phyloP scores from a whole-genome alignment of 106 monocot species.

The Apostasia ramifera region DNA sequence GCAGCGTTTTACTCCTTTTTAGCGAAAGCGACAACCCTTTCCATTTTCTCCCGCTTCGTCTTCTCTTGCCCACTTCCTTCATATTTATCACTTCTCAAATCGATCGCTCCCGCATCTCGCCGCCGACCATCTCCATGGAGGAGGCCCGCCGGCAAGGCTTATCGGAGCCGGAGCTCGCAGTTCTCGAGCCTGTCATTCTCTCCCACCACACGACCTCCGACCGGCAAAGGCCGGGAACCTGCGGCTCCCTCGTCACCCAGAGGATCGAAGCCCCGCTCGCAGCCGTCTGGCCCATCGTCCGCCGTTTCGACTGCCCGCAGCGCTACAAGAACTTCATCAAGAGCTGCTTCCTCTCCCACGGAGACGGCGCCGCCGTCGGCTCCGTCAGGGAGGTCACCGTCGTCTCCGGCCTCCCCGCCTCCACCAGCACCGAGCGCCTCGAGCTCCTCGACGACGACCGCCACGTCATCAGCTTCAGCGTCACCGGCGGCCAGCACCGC shows the following conservation, averaged over 20 bases:
- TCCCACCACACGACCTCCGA: constrained; percentile 24
- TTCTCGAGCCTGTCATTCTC: constrained; percentile 19
- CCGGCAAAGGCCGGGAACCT: constrained; percentile 9
- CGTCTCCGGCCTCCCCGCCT: constrained; percentile 56
- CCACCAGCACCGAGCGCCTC: constrained; percentile 49
- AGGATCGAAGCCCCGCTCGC: constrained; percentile 43
- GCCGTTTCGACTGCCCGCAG: constrained; percentile 58
- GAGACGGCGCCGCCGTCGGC: constrained; percentile 18
- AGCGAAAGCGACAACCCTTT: too few species aligned
- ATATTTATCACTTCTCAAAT: too few species aligned
- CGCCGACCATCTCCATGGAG: too few species aligned
- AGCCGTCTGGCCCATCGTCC: constrained; percentile 66
- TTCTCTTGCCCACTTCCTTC: too few species aligned
- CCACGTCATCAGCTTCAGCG: constrained; percentile 34
- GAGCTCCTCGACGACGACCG: constrained; percentile 43
- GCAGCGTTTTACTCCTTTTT: too few species aligned
- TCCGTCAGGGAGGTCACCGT: constrained; percentile 46
- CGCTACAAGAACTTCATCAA: constrained; percentile 91
- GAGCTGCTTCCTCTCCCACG: constrained; percentile 30
- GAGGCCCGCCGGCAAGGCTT: constrained; percentile 13
- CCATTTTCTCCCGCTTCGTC: too few species aligned
- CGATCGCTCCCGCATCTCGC: too few species aligned
- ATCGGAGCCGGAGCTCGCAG: constrained; percentile 15
- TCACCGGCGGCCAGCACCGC: constrained; percentile 54
- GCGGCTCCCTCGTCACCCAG: constrained; percentile 68